Base-by-base conservation (phyloP, 140 eudicot species). In the Erigeron philadelphicus region DNA sequence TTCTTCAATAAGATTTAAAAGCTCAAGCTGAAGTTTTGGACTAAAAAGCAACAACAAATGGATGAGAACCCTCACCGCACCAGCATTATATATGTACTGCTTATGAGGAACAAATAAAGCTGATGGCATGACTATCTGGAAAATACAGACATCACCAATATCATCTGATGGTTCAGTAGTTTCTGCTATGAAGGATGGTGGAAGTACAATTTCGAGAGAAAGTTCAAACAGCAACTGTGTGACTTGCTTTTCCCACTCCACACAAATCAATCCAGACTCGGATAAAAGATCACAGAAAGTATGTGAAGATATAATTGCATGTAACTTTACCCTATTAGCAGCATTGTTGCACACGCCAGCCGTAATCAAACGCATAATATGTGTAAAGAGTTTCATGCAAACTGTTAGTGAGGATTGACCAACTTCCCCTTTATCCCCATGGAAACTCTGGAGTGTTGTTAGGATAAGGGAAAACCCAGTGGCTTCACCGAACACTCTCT, bases 401-500 rank as follows among this genome's bases (percentile, higher is more conserved):
- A 72, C 79, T 45, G 71, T 68, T 54, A 59, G 49, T 42, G 72
- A 72, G 44, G 88, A 78, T 46, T 72, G 82, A 66, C 74, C 72
- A 42, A 13, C 16, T 35, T 70, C 66, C 52, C 73, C 85, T 57
- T 81, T 89, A 53, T 89, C 90, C 80, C 83, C 84, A 68, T 87
- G 94, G 57, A 94, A 87, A 64, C 84, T 63, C 63, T 94, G 95
- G 17, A 94, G 90, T 16, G 89, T 86, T 66, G 99, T 94, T 46
- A 89, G 59, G 70, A 94, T 49, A 64, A 94, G 95, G 52, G 99
- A 87, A 72, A 94, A 94, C 41, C 99, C 99, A 60, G 99, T 87
- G 56, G 91, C 86, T 83, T 94, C 99, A 76, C 99, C 99, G 58
- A 94, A 94, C 65, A 89, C 95, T 82, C 86, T 87, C 79, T 87